Percentiles rank a stretch among this genome's conserved stretches.
Conservation (phyloP, 2,329 filamentous ascomycete species). For the Ceratocystis cubensis region DNA sequence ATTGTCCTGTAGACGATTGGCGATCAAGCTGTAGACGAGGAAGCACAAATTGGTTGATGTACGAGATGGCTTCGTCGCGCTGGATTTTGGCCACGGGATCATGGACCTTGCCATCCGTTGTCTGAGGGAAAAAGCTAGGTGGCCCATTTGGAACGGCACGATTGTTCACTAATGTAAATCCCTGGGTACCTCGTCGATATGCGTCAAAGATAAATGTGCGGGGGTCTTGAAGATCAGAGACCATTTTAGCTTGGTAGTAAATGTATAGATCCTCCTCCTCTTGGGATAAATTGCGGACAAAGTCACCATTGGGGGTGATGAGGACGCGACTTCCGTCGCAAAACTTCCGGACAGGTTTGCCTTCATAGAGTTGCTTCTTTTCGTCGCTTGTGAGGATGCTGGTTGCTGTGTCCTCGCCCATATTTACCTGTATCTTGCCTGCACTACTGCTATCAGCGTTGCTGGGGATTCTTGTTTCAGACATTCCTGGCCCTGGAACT, state of each 20-base stretch:
- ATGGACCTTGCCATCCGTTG: constrained; percentile 35
- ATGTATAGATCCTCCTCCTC: constrained; percentile 61
- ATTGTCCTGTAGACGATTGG: not conserved
- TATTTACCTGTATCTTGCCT: constrained; percentile 16
- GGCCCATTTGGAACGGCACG: constrained; percentile 52
- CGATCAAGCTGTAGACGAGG: constrained; percentile 31
- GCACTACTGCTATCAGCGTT: not conserved
- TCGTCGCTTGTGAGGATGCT: constrained; percentile 42
- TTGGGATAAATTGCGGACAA: constrained; percentile 55
- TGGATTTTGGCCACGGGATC: constrained; percentile 54
- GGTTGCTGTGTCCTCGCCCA: not conserved
- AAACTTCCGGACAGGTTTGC: constrained; percentile 48
- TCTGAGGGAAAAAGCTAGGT: constrained; percentile 47
- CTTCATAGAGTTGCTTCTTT: constrained; percentile 41
- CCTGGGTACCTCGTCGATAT: constrained; percentile 33
- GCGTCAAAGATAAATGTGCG: constrained; percentile 41
- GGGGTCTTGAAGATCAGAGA: constrained; percentile 38
- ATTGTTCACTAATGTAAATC: constrained; percentile 49
- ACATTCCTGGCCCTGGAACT: not conserved
- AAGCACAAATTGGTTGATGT: constrained; percentile 57
- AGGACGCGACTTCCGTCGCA: constrained; percentile 50
- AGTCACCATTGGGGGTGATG: constrained; percentile 64
- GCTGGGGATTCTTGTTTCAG: not conserved
- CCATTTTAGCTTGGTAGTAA: constrained; percentile 50
- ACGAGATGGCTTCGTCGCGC: constrained; percentile 52